Conservation (phyloP, 2,329 filamentous ascomycete species). For the Aspergillus costaricaensis region DNA sequence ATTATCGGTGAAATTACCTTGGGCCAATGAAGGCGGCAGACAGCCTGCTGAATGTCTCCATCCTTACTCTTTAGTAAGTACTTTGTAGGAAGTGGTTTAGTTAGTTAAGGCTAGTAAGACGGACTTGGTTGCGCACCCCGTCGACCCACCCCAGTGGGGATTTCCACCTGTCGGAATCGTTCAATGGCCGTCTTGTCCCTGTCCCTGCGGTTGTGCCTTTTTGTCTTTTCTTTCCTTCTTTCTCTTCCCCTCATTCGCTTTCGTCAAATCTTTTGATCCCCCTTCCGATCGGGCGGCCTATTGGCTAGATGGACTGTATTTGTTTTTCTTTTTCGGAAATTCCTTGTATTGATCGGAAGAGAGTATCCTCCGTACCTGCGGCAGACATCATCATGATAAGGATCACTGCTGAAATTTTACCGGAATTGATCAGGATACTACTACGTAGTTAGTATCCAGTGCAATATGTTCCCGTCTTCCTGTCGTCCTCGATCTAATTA, state of each 20-base stretch:
- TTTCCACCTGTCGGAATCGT: slow-evolving; percentile 10
- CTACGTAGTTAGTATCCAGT: neutral
- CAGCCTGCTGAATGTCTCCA: neutral
- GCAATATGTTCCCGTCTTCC: neutral
- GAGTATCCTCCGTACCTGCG: neutral
- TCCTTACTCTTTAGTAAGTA: neutral
- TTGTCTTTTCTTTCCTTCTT: neutral
- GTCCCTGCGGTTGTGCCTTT: slow-evolving; percentile 2
- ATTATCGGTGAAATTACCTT: slow-evolving; percentile 2
- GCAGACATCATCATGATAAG: neutral
- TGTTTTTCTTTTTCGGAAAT: no score
- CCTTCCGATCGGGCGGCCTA: neutral
- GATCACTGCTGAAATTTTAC: neutral
- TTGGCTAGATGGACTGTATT: neutral
- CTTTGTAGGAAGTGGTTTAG: no score
- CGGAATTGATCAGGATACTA: neutral
- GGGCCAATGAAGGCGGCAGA: slow-evolving; percentile 2
- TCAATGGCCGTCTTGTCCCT: slow-evolving; percentile 3
- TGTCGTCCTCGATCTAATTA: neutral
- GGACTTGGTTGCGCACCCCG: neutral
- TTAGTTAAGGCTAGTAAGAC: no score
- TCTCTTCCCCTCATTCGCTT: neutral
- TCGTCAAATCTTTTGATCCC: neutral
- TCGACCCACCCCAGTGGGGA: neutral
- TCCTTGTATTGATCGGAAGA: neutral